Evolutionary conservation across 768 basidiomycete genomes (phyloP).

Genomic region (Suillus luteus): DNA sequence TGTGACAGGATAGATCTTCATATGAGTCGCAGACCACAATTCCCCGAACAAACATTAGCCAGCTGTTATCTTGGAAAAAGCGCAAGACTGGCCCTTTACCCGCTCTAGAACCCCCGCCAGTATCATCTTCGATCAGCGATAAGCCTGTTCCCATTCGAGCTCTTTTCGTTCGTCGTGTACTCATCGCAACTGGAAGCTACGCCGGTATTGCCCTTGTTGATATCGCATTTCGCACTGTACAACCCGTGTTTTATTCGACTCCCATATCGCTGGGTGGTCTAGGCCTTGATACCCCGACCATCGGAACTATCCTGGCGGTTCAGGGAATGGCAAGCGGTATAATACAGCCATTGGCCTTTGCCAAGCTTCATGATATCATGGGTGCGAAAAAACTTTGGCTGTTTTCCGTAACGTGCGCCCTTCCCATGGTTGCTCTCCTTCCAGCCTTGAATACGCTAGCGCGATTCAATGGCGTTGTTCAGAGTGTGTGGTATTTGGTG

Average conservation of each 20-base stretch:
- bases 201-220: constrained; percentile 60
- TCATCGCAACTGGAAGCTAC: constrained; percentile 60
- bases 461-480: neutral
- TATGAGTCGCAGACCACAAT: neutral
- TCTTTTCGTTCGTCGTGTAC: constrained; percentile 50
- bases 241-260: constrained; percentile 27
- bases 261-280: constrained; percentile 19
- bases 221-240: constrained; percentile 54
- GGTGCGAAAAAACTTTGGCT: constrained; percentile 61
- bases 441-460: constrained; percentile 44
- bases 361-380: constrained; percentile 49
- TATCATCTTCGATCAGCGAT: neutral
- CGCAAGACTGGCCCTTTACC: neutral
- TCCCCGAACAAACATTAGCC: neutral
- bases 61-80: neutral
- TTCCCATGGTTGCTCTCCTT: constrained; percentile 50
- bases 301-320: constrained; percentile 21
- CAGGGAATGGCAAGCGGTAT: constrained; percentile 34
- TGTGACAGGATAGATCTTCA: neutral
- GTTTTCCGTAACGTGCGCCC: constrained; percentile 46
- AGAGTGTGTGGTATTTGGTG: constrained; percentile 50
- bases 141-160: constrained; percentile 44
- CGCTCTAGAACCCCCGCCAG: neutral
- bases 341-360: constrained; percentile 63
- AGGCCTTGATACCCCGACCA: constrained; percentile 16